Evolutionary conservation across 441 rosid species (phyloP).

Genomic region (Theobroma grandiflorum): DNA sequence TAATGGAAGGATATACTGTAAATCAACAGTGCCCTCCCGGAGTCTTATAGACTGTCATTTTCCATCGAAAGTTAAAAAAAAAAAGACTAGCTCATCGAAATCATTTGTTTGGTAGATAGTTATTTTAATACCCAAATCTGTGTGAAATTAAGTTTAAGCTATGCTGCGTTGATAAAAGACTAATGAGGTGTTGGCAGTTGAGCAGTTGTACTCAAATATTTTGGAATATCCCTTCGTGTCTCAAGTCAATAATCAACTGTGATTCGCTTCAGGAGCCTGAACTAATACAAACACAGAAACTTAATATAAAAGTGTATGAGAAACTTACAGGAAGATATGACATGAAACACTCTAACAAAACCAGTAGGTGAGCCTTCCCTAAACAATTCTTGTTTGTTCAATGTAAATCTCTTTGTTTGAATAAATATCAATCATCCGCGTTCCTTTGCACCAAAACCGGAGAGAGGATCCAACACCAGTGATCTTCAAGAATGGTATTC

Average conservation of each 20-base stretch:
- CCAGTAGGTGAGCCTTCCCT: constrained; percentile 12
- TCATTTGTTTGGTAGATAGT: constrained; percentile 18
- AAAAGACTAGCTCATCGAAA: not conserved
- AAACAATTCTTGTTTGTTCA: not conserved
- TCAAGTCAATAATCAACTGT: not conserved
- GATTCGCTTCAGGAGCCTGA: not conserved
- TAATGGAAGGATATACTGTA: not conserved
- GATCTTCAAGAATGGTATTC: constrained; percentile 27
- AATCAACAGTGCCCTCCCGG: not conserved
- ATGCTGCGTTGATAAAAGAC: not conserved
- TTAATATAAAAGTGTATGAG: constrained; percentile 21
- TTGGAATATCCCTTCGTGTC: not conserved
- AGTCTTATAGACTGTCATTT: not conserved
- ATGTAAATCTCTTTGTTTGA: not conserved
- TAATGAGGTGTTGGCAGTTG: not conserved
- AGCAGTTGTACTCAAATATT: constrained; percentile 11
- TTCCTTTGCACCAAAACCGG: not conserved
- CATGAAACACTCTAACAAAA: constrained; percentile 18
- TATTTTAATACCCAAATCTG: not conserved
- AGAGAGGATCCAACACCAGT: not conserved
- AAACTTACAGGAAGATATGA: constrained; percentile 24
- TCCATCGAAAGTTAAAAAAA: not conserved
- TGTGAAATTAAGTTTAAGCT: not conserved
- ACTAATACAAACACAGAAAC: not conserved
- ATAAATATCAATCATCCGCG: not conserved